Conservation (phyloP, 306 rosid species). For the Carpinus fangiana region DNA sequence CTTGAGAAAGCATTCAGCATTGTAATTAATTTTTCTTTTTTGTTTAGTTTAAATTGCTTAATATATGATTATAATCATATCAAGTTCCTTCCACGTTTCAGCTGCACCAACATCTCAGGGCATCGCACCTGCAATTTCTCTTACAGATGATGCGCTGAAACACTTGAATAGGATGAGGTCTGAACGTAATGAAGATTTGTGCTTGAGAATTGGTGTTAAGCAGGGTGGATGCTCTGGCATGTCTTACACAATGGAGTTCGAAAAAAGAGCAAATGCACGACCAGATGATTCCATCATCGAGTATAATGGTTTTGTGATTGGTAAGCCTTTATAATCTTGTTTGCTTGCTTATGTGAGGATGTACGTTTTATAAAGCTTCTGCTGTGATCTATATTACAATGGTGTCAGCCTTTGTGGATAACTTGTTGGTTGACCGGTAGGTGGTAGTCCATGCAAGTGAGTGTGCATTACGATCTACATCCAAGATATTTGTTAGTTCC, state of each 20-base stretch:
- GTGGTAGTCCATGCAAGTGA: neutral
- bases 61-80: neutral
- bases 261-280: conserved; percentile 65
- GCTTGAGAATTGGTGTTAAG: conserved; percentile 92
- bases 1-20: neutral
- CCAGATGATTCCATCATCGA: conserved; percentile 87
- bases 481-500: neutral
- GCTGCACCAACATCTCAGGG: conserved; percentile 50
- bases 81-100: conserved; percentile 11
- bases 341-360: conserved; percentile 1
- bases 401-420: neutral
- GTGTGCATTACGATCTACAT: neutral
- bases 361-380: neutral
- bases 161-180: conserved; percentile 92
- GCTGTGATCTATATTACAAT: neutral
- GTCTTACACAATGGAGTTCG: conserved; percentile 95
- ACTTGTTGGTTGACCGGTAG: neutral
- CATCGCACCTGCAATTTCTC: conserved; percentile 45
- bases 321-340: conserved; percentile 39
- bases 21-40: neutral
- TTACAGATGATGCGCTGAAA: conserved; percentile 77
- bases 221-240: conserved; percentile 99
- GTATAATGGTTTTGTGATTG: conserved; percentile 74
- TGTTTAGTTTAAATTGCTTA: neutral
- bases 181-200: conserved; percentile 67